Conservation (phyloP, 768 basidiomycete species). For the Phanerochaete sordida region DNA sequence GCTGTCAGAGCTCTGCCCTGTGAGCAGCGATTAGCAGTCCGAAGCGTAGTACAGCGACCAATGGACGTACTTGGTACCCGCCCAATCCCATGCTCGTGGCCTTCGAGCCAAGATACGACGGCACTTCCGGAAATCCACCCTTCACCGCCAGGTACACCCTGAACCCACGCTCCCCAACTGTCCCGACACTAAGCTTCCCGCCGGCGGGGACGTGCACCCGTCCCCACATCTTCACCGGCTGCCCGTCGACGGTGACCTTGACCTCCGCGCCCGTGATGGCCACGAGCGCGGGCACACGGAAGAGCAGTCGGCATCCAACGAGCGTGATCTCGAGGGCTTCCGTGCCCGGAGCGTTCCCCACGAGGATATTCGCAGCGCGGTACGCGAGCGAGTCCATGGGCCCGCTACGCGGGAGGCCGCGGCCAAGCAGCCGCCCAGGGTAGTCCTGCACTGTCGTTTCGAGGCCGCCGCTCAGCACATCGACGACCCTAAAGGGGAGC, state of each 20-base stretch:
- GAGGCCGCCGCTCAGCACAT: slow-evolving; percentile 51
- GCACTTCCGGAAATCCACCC: slow-evolving; percentile 59
- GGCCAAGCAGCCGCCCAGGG: slow-evolving; percentile 47
- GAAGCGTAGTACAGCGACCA: background rate
- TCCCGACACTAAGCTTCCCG: slow-evolving; percentile 39
- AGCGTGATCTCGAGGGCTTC: slow-evolving; percentile 57
- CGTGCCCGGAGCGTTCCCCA: slow-evolving; percentile 43
- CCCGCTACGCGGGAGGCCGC: slow-evolving; percentile 61
- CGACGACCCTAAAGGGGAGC: slow-evolving; percentile 39
- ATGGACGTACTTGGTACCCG: slow-evolving; percentile 46
- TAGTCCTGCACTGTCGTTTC: slow-evolving; percentile 59
- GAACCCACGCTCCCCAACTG: slow-evolving; percentile 35
- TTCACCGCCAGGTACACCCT: slow-evolving; percentile 52
- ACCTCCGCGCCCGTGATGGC: slow-evolving; percentile 53
- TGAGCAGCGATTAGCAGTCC: background rate
- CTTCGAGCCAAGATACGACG: slow-evolving; percentile 58
- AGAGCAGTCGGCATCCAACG: slow-evolving; percentile 46
- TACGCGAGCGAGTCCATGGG: slow-evolving; percentile 62
- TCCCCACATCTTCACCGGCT: slow-evolving; percentile 43
- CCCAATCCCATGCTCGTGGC: slow-evolving; percentile 61
- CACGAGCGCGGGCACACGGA: slow-evolving; percentile 45
- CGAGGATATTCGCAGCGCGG: slow-evolving; percentile 53
- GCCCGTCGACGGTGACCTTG: slow-evolving; percentile 39
- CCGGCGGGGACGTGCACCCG: slow-evolving; percentile 42
- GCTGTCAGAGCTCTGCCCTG: slow-evolving; percentile 49